phyloP scores from a whole-genome alignment of 305 asterid species.

The Fraxinus xanthoxyloides region DNA sequence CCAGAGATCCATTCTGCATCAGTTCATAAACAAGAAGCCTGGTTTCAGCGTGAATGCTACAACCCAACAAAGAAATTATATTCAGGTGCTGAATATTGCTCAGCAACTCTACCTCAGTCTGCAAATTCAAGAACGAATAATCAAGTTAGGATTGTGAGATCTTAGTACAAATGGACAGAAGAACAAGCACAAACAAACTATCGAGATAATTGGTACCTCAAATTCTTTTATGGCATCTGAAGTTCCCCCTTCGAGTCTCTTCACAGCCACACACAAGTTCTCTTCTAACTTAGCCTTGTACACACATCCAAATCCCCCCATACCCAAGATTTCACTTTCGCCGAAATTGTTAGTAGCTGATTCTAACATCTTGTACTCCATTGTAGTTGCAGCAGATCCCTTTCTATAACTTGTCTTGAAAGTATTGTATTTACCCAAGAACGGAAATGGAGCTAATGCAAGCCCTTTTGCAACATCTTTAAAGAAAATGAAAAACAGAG shows the following conservation, averaged over 20 bases:
- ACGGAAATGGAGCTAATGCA: slow-evolving; percentile 28
- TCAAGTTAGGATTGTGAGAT: not conserved
- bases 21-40: slow-evolving; percentile 69
- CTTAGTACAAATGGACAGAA: not conserved
- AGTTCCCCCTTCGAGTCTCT: slow-evolving; percentile 47
- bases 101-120: slow-evolving; percentile 68
- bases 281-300: slow-evolving; percentile 56
- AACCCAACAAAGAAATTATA: slow-evolving; percentile 59
- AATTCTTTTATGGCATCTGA: slow-evolving; percentile 48
- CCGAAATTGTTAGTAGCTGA: slow-evolving; percentile 51
- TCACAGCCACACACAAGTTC: slow-evolving; percentile 51
- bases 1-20: slow-evolving; percentile 71
- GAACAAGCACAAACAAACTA: not conserved
- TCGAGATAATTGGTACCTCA: slow-evolving; percentile 42
- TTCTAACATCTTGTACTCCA: slow-evolving; percentile 58
- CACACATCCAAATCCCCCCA: slow-evolving; percentile 73
- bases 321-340: slow-evolving; percentile 52
- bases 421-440: slow-evolving; percentile 27
- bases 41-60: slow-evolving; percentile 48
- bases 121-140: slow-evolving; percentile 26
- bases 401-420: slow-evolving; percentile 19
- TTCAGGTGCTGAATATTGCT: slow-evolving; percentile 66
- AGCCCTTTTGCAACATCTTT: slow-evolving; percentile 32
- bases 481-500: not conserved
- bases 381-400: slow-evolving; percentile 33